phyloP scores from a whole-genome alignment of 179 eudicot genomes.

The Beta lomatogona region DNA sequence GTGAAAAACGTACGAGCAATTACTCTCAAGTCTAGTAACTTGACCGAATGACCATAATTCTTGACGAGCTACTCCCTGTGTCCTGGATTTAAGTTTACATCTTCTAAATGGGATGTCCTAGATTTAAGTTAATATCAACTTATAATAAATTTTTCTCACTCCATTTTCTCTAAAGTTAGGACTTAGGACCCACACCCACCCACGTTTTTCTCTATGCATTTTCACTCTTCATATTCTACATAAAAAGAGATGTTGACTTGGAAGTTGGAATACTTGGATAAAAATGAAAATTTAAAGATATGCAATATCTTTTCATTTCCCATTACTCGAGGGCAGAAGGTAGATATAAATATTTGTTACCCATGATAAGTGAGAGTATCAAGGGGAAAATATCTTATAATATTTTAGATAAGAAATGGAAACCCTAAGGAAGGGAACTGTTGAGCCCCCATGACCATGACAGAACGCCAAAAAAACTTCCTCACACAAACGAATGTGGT shows the following conservation, averaged over 20 bases:
- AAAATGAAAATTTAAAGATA: background rate
- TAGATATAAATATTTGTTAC: background rate
- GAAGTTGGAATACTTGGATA: background rate
- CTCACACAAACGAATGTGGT: background rate
- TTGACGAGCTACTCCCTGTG: background rate
- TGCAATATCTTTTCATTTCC: background rate
- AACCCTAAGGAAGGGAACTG: background rate
- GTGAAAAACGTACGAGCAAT: background rate
- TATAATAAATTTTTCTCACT: too few species aligned
- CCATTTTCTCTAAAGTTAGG: too few species aligned
- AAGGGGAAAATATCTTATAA: background rate
- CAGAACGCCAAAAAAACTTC: background rate
- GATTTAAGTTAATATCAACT: too few species aligned
- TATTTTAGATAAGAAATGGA: background rate
- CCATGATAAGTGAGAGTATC: background rate
- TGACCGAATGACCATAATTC: background rate
- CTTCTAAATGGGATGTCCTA: background rate
- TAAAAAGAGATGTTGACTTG: too few species aligned
- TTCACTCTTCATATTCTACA: too few species aligned
- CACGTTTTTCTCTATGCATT: too few species aligned
- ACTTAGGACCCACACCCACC: too few species aligned
- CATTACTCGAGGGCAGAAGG: background rate
- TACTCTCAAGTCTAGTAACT: background rate
- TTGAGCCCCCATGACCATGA: too few species aligned
- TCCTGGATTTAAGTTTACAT: background rate